A percentile compares a stretch with the other conserved stretches of the same genome.
Evolutionary conservation across 257 asterid species (phyloP).

Genomic region (Capsicum rhomboideum): DNA sequence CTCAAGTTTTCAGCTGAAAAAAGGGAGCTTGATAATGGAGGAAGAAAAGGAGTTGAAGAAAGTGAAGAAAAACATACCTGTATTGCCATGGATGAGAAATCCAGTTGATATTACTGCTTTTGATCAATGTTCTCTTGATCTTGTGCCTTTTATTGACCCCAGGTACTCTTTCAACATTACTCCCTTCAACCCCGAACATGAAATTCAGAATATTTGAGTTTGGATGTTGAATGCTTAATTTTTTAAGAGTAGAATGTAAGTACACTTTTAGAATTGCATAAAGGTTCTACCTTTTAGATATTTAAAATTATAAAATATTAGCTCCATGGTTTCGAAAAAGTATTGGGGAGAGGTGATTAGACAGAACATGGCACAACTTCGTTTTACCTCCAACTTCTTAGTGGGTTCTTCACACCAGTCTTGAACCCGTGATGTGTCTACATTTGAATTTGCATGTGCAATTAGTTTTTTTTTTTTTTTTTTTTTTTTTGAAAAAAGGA

Average conservation of each 20-base stretch:
- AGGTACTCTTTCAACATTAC: constrained; percentile 25
- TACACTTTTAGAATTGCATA: neutral
- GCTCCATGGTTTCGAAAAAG: too few species aligned
- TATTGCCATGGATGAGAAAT: constrained; percentile 86
- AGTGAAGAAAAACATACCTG: constrained; percentile 37
- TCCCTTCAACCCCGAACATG: neutral
- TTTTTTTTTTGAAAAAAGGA: neutral
- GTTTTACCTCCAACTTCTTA: neutral
- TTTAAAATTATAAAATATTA: neutral
- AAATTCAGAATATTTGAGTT: neutral
- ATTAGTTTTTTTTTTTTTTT: neutral
- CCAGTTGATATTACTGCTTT: constrained; percentile 48
- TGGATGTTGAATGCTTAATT: neutral
- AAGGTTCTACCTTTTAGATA: neutral
- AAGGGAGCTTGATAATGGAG: neutral
- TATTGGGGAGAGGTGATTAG: too few species aligned
- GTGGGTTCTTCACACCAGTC: neutral
- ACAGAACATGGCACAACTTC: too few species aligned
- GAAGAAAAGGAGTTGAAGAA: constrained; percentile 13
- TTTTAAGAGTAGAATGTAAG: too few species aligned
- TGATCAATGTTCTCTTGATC: constrained; percentile 37
- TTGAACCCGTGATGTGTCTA: neutral
- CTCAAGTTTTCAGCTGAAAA: neutral
- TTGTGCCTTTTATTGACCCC: constrained; percentile 56
- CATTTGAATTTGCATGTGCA: neutral